A percentile compares a stretch with the other conserved stretches of the same genome.
Evolutionary conservation across 129 eudicot species (phyloP).

Genomic region (Ambrosia trifida): DNA sequence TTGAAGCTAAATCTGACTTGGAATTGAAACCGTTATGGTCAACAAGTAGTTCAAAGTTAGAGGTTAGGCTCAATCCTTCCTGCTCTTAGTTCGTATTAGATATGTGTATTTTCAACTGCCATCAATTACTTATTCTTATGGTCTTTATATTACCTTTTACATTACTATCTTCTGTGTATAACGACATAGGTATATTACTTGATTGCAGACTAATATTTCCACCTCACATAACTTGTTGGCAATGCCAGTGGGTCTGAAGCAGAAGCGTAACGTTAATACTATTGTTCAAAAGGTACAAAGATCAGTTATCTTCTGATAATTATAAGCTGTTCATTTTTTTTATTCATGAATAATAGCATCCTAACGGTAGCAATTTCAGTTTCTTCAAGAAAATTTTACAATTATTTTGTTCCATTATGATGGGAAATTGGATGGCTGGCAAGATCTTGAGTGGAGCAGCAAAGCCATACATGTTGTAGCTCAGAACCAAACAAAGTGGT

Average conservation of each 20-base stretch:
- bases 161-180: constrained; percentile 1
- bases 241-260: constrained; percentile 81
- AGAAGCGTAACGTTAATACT: constrained; percentile 68
- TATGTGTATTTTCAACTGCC: constrained; percentile 10
- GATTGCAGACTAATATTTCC: constrained; percentile 44
- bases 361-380: constrained; percentile 59
- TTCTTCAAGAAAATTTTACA: constrained; percentile 87
- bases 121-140: neutral
- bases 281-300: constrained; percentile 71
- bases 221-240: constrained; percentile 68
- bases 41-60: constrained; percentile 55
- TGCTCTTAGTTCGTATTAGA: neutral
- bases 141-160: neutral
- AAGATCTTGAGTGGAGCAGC: constrained; percentile 82
- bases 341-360: constrained; percentile 19
- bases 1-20: constrained; percentile 75
- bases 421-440: constrained; percentile 88
- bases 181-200: neutral
- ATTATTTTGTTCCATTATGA: constrained; percentile 87
- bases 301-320: constrained; percentile 6
- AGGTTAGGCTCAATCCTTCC: constrained; percentile 45
- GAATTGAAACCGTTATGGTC: constrained; percentile 92
- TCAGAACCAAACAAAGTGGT: constrained; percentile 97
- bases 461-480: constrained; percentile 79
- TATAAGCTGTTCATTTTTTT: constrained; percentile 18